phyloP scores from a whole-genome alignment of 129 eudicot species.

The Helichrysum umbraculigerum region DNA sequence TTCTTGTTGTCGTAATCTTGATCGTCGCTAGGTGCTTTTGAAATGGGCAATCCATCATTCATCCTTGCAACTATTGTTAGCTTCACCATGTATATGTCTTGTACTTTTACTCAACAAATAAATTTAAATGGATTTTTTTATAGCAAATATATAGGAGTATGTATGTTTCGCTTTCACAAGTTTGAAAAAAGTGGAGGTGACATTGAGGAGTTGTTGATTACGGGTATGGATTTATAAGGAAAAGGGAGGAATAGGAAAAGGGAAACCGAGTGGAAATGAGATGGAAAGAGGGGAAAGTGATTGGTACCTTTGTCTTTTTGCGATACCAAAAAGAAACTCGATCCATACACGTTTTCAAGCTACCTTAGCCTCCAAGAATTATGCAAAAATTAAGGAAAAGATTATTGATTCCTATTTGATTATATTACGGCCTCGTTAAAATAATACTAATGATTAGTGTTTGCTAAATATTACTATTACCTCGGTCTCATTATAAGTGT shows the following conservation, averaged over 20 bases:
- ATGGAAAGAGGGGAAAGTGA: conserved; percentile 3
- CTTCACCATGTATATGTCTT: conserved; percentile 40
- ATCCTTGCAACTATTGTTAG: conserved; percentile 51
- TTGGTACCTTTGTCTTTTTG: conserved; percentile 25
- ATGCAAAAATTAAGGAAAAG: not conserved
- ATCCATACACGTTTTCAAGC: conserved; percentile 28
- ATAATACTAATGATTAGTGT: no score
- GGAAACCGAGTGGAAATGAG: conserved; percentile 1
- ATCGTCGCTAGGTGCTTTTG: conserved; percentile 43
- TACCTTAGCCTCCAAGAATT: conserved; percentile 31
- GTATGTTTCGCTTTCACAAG: not conserved
- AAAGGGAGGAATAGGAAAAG: not conserved
- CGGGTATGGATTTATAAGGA: not conserved
- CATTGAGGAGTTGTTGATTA: not conserved
- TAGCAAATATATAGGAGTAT: not conserved
- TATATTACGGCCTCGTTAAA: no score
- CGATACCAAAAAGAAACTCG: conserved; percentile 16
- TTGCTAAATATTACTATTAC: no score
- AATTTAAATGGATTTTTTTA: not conserved
- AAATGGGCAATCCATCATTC: conserved; percentile 50
- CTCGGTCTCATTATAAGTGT: no score
- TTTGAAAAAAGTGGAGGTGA: not conserved
- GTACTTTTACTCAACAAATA: not conserved
- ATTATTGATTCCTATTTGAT: no score
- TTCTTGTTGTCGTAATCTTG: conserved; percentile 32